phyloP scores from a whole-genome alignment of 2,329 filamentous ascomycete genomes.

The Ophiostoma montium region DNA sequence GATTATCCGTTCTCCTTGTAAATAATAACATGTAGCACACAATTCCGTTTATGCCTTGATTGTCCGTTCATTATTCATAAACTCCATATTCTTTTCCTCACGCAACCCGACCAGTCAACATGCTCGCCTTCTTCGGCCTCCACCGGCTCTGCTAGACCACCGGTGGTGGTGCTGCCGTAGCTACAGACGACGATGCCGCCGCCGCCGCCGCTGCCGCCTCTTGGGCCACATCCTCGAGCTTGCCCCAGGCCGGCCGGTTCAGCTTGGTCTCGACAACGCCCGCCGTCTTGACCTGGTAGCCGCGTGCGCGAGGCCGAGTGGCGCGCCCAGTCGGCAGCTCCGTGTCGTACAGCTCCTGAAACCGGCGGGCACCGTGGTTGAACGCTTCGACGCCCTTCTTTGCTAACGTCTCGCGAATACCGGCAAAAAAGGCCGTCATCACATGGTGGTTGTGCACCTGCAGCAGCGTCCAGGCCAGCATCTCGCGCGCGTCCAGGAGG shows the following conservation, averaged over 20 bases:
- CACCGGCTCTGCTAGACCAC: slow-evolving; percentile 1
- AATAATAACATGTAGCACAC: no score
- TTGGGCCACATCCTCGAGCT: slow-evolving; percentile 19
- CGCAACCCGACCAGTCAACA: no score
- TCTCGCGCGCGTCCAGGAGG: slow-evolving; percentile 78
- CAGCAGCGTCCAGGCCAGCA: slow-evolving; percentile 88
- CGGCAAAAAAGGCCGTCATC: slow-evolving; percentile 58
- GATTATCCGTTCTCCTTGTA: no score
- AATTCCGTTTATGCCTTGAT: no score
- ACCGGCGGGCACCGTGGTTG: slow-evolving; percentile 30
- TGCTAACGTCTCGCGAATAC: slow-evolving; percentile 50
- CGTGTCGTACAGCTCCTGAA: slow-evolving; percentile 46
- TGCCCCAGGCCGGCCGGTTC: slow-evolving; percentile 54
- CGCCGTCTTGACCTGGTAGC: slow-evolving; percentile 67
- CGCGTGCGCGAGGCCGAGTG: slow-evolving; percentile 62
- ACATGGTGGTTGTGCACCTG: slow-evolving; percentile 82
- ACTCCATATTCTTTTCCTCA: no score
- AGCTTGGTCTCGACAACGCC: slow-evolving; percentile 42
- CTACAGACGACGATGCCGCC: no score
- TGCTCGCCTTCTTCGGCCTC: neutral
- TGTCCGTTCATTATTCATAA: no score
- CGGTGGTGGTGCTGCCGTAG: neutral
- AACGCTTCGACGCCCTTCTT: slow-evolving; percentile 43
- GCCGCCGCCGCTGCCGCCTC: neutral
- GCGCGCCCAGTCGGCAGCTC: slow-evolving; percentile 62